Evolutionary conservation across 1,284 basidiomycete genomes (phyloP).

Genomic region (Neolentinus lepideus): DNA sequence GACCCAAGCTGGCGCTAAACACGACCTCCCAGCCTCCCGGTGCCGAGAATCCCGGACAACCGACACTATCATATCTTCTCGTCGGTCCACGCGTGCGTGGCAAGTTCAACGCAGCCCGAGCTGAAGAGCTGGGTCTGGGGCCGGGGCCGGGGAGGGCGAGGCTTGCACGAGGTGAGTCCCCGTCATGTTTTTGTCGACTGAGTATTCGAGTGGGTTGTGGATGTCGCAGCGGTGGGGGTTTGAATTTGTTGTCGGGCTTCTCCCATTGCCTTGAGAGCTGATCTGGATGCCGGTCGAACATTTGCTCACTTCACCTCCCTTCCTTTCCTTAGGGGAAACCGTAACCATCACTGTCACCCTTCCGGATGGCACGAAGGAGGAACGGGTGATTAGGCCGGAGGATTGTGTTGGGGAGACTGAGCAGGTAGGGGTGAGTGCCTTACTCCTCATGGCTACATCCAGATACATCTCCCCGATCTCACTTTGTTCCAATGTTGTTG

Average conservation of each 20-base stretch:
- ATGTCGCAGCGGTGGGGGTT: too few species aligned
- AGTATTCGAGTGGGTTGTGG: neutral
- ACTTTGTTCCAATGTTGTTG: too few species aligned
- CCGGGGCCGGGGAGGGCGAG: slow-evolving; percentile 41
- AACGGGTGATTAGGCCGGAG: slow-evolving; percentile 47
- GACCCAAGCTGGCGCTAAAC: too few species aligned
- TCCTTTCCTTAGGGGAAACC: slow-evolving; percentile 17
- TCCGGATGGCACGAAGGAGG: slow-evolving; percentile 30
- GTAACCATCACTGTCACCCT: slow-evolving; percentile 42
- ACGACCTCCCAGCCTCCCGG: neutral
- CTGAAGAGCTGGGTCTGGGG: slow-evolving; percentile 60
- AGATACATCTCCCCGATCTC: too few species aligned
- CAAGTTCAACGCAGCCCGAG: slow-evolving; percentile 76
- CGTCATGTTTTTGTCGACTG: neutral
- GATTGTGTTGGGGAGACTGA: slow-evolving; percentile 51
- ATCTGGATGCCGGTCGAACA: too few species aligned
- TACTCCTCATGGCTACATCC: slow-evolving; percentile 1
- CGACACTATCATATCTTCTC: slow-evolving; percentile 62
- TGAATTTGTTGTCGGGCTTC: too few species aligned
- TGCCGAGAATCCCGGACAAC: slow-evolving; percentile 5
- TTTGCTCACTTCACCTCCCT: neutral
- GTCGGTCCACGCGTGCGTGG: slow-evolving; percentile 77
- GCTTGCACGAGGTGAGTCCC: slow-evolving; percentile 41
- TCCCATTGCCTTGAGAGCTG: too few species aligned
- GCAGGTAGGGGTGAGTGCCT: slow-evolving; percentile 34